phyloP scores from a whole-genome alignment of 441 rosid genomes.

The Melianthus villosus region DNA sequence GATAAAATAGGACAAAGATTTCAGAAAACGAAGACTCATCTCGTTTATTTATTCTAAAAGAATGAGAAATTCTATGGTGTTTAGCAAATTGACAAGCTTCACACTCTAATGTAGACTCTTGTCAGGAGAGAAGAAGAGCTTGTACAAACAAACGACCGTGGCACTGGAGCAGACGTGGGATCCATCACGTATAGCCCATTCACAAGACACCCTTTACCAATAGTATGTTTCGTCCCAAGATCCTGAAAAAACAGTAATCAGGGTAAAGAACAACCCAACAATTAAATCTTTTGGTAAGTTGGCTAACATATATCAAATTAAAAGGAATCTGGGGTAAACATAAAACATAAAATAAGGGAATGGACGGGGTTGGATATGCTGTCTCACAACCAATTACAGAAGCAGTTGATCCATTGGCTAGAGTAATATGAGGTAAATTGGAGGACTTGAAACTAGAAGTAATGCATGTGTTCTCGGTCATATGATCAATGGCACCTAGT shows the following conservation, averaged over 20 bases:
- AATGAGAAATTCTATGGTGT: not conserved
- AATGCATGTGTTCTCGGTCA: not conserved
- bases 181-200: not conserved
- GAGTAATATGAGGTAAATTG: not conserved
- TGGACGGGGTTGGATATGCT: not conserved
- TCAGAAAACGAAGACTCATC: not conserved
- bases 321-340: not conserved
- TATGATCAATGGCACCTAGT: slow-evolving; percentile 3
- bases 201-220: not conserved
- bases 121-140: too few relatives aligned
- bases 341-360: not conserved
- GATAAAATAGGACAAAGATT: not conserved
- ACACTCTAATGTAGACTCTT: not conserved
- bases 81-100: not conserved
- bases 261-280: not conserved
- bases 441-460: not conserved
- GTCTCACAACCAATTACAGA: not conserved
- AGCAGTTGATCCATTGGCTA: not conserved
- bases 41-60: not conserved
- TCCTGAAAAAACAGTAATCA: slow-evolving; percentile 2
- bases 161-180: not conserved
- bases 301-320: not conserved
- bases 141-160: not conserved
- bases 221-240: slow-evolving; percentile 1
- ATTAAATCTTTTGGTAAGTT: not conserved